These are phyloP conservation scores for Irineochytrium annulatum DNA, from an alignment of 192 early-diverging fungal genomes.

Conservation along the genomic window DNA sequence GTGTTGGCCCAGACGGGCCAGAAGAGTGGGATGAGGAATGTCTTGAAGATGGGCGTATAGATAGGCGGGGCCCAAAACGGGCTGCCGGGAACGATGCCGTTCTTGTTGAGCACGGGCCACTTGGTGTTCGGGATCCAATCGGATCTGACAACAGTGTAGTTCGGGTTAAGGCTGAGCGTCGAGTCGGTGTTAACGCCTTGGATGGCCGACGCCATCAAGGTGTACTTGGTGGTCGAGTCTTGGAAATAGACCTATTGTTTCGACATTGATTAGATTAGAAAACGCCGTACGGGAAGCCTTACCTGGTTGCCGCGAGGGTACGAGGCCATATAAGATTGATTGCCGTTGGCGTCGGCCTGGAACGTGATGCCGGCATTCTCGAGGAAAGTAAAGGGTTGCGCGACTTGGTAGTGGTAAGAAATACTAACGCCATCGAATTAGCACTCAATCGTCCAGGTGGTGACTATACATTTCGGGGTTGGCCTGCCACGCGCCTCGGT, in stretches of 20 bases:
- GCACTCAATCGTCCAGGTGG: neutral
- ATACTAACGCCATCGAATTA: neutral
- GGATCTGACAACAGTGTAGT: neutral
- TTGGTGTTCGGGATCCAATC: neutral
- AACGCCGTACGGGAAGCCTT: neutral
- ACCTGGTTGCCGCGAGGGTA: neutral
- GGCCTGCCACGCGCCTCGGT: neutral
- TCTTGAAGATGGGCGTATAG: neutral
- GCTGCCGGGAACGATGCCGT: neutral
- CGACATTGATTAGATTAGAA: neutral
- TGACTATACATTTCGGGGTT: neutral
- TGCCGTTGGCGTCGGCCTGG: neutral
- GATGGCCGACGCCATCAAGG: neutral
- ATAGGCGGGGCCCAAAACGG: neutral
- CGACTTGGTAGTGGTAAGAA: conserved; percentile 1
- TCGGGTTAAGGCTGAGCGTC: neutral
- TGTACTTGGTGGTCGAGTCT: neutral
- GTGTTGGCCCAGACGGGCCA: neutral
- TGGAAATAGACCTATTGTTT: neutral
- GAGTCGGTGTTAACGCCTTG: neutral
- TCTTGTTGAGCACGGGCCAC: neutral
- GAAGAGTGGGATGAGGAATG: conserved; percentile 3
- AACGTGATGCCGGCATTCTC: neutral
- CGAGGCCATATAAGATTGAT: neutral
- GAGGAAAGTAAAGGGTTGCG: neutral